A percentile compares a stretch with the other conserved stretches of the same genome.
Evolutionary conservation across 2,329 filamentous ascomycete species (phyloP).

Genomic region (Fusarium sp.): DNA sequence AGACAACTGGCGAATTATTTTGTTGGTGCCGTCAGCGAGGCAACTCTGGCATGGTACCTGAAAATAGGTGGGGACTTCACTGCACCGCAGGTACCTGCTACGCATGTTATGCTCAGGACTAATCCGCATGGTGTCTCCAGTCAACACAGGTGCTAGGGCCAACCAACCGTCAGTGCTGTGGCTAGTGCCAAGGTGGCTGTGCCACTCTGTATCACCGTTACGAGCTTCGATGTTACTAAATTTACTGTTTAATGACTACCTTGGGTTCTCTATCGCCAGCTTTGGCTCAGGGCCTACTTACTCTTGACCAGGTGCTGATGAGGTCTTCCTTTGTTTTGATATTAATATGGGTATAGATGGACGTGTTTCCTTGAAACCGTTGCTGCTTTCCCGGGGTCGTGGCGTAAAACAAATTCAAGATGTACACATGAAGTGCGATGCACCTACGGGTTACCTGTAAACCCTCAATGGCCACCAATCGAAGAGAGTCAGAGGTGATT

Average conservation of each 20-base stretch:
- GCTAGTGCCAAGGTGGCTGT: background rate
- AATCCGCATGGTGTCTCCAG: background rate
- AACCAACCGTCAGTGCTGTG: background rate
- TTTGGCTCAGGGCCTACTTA: background rate
- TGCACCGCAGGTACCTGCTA: background rate
- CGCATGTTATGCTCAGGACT: background rate
- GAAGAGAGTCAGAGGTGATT: background rate
- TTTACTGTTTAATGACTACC: background rate
- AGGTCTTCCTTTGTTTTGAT: background rate
- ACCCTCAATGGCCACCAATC: background rate
- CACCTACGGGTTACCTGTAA: background rate
- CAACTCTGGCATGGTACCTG: slow-evolving; percentile 9
- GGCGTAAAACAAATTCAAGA: background rate
- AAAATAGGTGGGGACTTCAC: background rate
- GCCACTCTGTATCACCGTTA: background rate
- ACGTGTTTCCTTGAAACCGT: background rate
- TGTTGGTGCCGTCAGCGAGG: slow-evolving; percentile 32
- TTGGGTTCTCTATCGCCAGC: background rate
- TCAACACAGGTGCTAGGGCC: background rate
- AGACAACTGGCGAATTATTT: slow-evolving; percentile 22
- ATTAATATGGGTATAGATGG: background rate
- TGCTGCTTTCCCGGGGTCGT: background rate
- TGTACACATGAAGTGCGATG: background rate
- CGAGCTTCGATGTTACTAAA: background rate
- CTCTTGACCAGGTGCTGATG: background rate